Base-by-base conservation (phyloP, 345 rosid species). In the Jatropha curcas region DNA sequence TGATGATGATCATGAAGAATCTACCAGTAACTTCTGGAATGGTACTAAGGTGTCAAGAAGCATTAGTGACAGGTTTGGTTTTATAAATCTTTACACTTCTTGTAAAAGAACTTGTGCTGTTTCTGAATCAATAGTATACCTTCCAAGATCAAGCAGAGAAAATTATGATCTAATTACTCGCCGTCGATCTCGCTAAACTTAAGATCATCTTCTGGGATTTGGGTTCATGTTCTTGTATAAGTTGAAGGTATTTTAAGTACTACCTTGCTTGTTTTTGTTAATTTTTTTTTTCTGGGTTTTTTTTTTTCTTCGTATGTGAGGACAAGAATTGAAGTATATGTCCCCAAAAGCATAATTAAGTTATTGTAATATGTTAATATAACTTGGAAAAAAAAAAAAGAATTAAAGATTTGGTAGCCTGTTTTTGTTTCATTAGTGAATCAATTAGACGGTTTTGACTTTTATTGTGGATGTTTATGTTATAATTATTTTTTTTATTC, bases 71-170 rank as follows among this genome's bases (percentile, higher is more conserved):
- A 73, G 79, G 75, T 83, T 94, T 25, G 94, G 98, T 41, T 85
- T 90, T 37, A 73, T 85, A 75, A 87, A 74, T 72, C 83, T 89
- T 17, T 84, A 88, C 77, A 60, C 83, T 80, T 89, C 93, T 24
- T 94, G 98, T 74, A 88, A 90, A 81, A 84, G 74, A 60, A 77
- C 86, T 61, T 79, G 90, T 74, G 71, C 89, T 2, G 90, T 92
- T 37, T 82, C 97, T 22, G 97, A 90, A 77, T 92, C 97, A 10
- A 71, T 92, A 63, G 85, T 92, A 17, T 79, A 86, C 78, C 75
- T 88, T 52, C 95, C 93, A 1, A 80, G 89, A 70, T 75, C 95
- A 20, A 73, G 60, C 33, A 24, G 84, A 70, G 51, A 81, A 22
- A 84, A 82, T 57, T 84, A 80, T 57, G 78, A 65, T 71, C 68